These are phyloP conservation scores for Neonectria hederae DNA, from an alignment of 2,329 filamentous ascomycete genomes.

Conservation along the genomic window DNA sequence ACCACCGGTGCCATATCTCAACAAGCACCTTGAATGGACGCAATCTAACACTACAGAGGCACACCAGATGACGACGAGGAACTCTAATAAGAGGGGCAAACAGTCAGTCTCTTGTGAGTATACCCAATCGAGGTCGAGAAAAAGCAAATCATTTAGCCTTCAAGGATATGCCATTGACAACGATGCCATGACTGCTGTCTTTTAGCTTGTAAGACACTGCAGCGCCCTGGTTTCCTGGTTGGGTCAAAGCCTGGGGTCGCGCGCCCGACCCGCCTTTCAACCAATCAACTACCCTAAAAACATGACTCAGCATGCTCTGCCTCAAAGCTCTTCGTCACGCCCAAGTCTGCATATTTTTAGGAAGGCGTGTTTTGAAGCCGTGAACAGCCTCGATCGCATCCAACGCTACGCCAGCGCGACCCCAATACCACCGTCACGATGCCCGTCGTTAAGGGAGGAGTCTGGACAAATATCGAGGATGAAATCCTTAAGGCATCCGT, in stretches of 20 bases:
- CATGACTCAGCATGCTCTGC: constrained; percentile 37
- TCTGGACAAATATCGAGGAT: constrained; percentile 84
- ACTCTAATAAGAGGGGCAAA: background rate
- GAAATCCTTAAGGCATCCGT: constrained; percentile 97
- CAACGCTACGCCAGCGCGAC: constrained; percentile 30
- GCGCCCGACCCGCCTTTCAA: background rate
- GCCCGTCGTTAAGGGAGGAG: constrained; percentile 79
- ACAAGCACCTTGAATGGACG: background rate
- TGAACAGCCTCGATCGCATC: constrained; percentile 33
- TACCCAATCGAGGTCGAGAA: background rate
- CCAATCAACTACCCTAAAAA: constrained; percentile 24
- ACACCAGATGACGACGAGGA: background rate
- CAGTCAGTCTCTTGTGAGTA: background rate
- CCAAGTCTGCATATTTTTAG: constrained; percentile 43
- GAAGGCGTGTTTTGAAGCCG: constrained; percentile 38
- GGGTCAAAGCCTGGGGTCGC: background rate
- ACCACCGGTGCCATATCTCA: too few species aligned
- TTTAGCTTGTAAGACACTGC: background rate
- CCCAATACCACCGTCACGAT: constrained; percentile 54
- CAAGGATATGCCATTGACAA: background rate
- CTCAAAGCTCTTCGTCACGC: constrained; percentile 28
- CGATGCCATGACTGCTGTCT: background rate
- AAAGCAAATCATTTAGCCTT: background rate
- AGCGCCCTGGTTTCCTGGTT: background rate
- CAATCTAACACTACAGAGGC: background rate